Evolutionary conservation across 1,284 basidiomycete species (phyloP), one percentile per base, ranked within the genome.

Genomic region (Moniliophthora roreri): DNA sequence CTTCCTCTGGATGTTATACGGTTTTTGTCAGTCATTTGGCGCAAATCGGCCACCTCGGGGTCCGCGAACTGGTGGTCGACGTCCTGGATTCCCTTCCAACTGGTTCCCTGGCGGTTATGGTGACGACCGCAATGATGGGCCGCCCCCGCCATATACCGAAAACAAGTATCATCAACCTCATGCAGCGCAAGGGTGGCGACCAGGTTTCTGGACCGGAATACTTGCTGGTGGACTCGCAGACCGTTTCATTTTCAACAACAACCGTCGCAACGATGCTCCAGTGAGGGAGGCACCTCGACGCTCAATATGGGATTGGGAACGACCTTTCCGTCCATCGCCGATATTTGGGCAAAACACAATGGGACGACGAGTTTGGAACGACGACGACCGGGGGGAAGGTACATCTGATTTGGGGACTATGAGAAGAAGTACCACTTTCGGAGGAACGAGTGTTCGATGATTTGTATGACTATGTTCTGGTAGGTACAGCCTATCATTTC

Each of bases 141-240:
- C 91, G 0, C 93, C 93, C 0, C 93, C 93, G 7, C 92, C 92
- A 0, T 95, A 95, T 65, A 75, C 80, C 7, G 82, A 84, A 55
- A 67, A 42, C 59, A 69, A 0, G 65, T 64, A 9, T 68, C 35
- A 18, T 24, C 18, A 16, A 21, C 39, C 16, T n/a, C n/a, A n/a
- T n/a, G n/a, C n/a, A 36, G 37, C 62, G 24, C 61, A 62, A 51
- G 68, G 74, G 45, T 83, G 82, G 74, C 67, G 74, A 47, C 87
- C 88, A 3, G 91, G 91, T 1, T 93, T 94, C 66, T 93, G 86
- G 88, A 86, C 85, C 0, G 92, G 93, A 13, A 79, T 87, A 10
- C 79, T 81, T 0, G 63, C 87, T 0, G 91, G 89, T 6, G 85
- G 84, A 36, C 66, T 87, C 0, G 87, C 82, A 0, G 79, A 81